Base-by-base conservation (phyloP, 164 flowering plant genomes). In the Pachysandra terminalis region DNA sequence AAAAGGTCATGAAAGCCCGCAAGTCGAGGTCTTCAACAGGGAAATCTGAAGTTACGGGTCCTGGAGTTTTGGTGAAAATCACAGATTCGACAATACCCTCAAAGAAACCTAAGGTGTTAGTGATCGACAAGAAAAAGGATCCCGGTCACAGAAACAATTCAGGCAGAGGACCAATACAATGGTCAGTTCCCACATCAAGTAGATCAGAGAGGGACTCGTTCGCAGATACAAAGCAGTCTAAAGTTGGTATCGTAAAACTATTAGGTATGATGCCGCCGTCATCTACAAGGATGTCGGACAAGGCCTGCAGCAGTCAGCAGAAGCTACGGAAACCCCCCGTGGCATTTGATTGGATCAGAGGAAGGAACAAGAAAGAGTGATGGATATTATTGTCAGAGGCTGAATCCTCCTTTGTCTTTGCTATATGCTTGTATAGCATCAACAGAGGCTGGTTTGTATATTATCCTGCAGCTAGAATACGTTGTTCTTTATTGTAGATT, bases 131-230 rank as follows among this genome's bases (percentile, higher is more conserved):
- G 56, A 81, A 70, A 57, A 75, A 68, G 59, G 83, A 80, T 22
- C 13, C 26, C 6, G 32, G 64, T 63, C 80, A 64, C 41, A 53
- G 63, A 26, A 82, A 71, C 53, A 19, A 70, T 37, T 53, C 56
- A 7, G 78, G 72, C 65, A 84, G 80, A 68, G 84, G 79, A 35
- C 67, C 76, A 45, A 56, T 80, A 27, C 75, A 67, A 59, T 86
- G 83, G 83, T 77, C 89, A 19, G 63, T 83, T 19, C 85, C 86
- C 21, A 74, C 78, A 68, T 84, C 90, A 64, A 80, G 76, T 49
- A 81, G 86, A 79, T 78, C 89, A 61, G 82, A 74, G 27, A 76
- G 75, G 68, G 86, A 83, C 17, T 56, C 77, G 5, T 59, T 59
- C 27, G 12, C 77, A 2, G 85, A 78, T 48, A 61, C 68, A 19